Evolutionary conservation across 2,329 filamentous ascomycete species (phyloP), one percentile per base, ranked within the genome.

Genomic region (Cephalotrichum gorgonifer): DNA sequence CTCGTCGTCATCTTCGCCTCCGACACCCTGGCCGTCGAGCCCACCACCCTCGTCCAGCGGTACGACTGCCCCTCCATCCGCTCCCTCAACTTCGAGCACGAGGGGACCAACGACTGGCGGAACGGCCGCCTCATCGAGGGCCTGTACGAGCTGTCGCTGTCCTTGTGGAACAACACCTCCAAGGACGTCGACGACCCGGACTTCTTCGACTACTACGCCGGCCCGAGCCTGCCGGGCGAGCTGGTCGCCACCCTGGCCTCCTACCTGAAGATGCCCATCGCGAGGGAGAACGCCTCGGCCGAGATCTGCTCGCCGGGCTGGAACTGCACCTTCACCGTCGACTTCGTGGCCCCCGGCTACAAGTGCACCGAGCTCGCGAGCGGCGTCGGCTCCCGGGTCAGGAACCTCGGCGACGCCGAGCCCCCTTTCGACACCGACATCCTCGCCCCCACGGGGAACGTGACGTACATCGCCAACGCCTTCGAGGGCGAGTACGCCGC

Each of bases 1-100:
- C 50, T 68, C 6, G 57, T 66, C 5, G 63, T 67, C 4, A 65
- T 68, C 26, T 62, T 72, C 41, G 64, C 65, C 3, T 63, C 64
- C 15, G 64, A 64, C 43, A 63, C 65, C 4, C 56, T 68, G 6
- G 56, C 56, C 1, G 68, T 71, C 5, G 55, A 56, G 26, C 49
- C 56, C 7, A 53, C 47, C 30, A 47, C 54, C 5, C 52, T 45
- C 6, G 43, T 47, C 2, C 54, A 64, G 54, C 15, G 44, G 6
- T 6, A 50, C 63, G 46, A 59, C 35, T 67, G 64, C 26, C 56
- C 54, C 3, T 54, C 55, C 4, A 54, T 66, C 2, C 59, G 59
- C 28, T 61, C 57, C 2, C 48, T 67, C 43, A 64, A 67, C 49
- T 66, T 66, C 45, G 47, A 52, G 5, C 51, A 56, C 20, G 64